Evolutionary conservation across 2,329 filamentous ascomycete species (phyloP), one percentile per base, ranked within the genome.

Genomic region (Fusarium falciforme): DNA sequence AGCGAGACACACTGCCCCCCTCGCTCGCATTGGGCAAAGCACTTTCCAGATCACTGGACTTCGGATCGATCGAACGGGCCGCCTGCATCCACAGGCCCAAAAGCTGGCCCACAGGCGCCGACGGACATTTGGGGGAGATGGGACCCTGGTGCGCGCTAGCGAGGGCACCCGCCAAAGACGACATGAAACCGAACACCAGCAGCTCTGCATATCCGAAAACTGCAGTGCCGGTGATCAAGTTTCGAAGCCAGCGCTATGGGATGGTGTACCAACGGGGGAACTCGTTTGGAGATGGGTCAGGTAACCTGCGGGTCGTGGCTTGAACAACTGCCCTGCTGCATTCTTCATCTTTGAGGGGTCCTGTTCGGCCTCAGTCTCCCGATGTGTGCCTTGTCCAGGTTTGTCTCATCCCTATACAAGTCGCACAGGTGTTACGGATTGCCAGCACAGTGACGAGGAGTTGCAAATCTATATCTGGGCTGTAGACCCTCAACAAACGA

Each of bases 51-150:
- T 68, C 59, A 69, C 42, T 74, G 61, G 64, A 54, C 54, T 58
- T 58, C 36, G 35, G 71, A 74, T 74, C 61, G 68, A 74, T 73
- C 60, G 63, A 71, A 61, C 71, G 70, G 70, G 63, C 63, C 63
- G 70, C 57, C 52, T 66, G 68, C 67, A 74, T 68, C 68, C 55
- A 68, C 54, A 68, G 64, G 58, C 49, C 49, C 62, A 64, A 61
- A 59, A 68, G 61, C 31, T 54, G 71, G 57, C 64, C 67, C 70
- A 69, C 60, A 36, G 38, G 40, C 60, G 40, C 42, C 35, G 58
- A 70, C 62, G 49, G 42, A 70, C 54, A 72, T 42, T 55, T 64
- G 67, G 62, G 59, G 54, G 40, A 70, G 44, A 52, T 60, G 44
- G 55, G 55, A 55, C 63, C 40, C 54, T 58, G 38, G 59, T 61